These are phyloP conservation scores for Skeletonema potamos DNA, from an alignment of 108 stramenopile genomes.

Conservation along the genomic window DNA sequence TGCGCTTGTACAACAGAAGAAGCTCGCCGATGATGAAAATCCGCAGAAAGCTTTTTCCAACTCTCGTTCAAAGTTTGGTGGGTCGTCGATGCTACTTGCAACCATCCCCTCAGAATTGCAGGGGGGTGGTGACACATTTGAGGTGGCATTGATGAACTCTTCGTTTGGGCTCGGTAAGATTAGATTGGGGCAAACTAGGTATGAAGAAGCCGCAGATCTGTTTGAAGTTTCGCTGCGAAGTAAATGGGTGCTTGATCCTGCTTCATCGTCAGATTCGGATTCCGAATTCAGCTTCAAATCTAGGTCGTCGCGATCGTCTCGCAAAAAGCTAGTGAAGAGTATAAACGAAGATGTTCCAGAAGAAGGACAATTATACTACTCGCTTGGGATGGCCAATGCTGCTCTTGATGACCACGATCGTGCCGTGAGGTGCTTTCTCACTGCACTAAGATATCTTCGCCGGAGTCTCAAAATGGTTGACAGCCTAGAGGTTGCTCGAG, in stretches of 20 bases:
- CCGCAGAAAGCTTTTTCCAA: background rate
- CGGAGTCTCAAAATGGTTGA: conserved; percentile 32
- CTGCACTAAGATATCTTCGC: conserved; percentile 41
- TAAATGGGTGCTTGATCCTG: conserved; percentile 42
- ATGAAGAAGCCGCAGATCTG: conserved; percentile 34
- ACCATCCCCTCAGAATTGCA: conserved; percentile 15
- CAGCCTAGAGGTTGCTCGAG: conserved; percentile 33
- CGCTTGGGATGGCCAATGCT: conserved; percentile 40
- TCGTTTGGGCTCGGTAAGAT: conserved; percentile 24
- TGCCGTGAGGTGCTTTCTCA: conserved; percentile 46
- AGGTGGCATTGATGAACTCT: conserved; percentile 27
- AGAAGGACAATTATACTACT: conserved; percentile 40
- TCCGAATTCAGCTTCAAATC: conserved; percentile 32
- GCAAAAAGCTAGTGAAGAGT: conserved; percentile 5
- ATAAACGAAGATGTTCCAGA: conserved; percentile 38
- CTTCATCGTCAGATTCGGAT: conserved; percentile 42
- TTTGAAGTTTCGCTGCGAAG: conserved; percentile 36
- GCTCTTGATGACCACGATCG: conserved; percentile 48
- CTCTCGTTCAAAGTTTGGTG: conserved; percentile 1
- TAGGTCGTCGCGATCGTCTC: conserved; percentile 3
- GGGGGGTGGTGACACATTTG: conserved; percentile 21
- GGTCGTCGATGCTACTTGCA: conserved; percentile 12
- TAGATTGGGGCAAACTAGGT: conserved; percentile 14
- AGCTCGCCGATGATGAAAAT: conserved; percentile 4
- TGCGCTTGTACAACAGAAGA: conserved; percentile 28